Evolutionary conservation across 2,329 filamentous ascomycete genomes (phyloP), one percentile per base, ranked within the genome.

Genomic region (Colletotrichum melonis): DNA sequence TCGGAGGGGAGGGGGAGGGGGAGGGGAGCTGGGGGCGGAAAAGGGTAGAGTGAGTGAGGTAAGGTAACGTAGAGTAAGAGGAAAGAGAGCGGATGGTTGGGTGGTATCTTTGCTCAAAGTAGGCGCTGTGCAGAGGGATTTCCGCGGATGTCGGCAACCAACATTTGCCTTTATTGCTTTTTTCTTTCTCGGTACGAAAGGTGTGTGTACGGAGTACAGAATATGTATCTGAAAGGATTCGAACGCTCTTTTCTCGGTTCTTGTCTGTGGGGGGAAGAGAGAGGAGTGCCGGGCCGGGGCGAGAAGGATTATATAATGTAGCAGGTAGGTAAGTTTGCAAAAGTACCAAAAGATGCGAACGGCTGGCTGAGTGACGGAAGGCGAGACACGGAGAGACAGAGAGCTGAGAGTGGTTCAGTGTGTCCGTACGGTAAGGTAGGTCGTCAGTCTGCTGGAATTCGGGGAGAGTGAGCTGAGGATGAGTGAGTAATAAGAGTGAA

Each of bases 41-140:
- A 26, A 22, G 16, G 22, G 30, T 24, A 54, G 64, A 24, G 57
- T n/a, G 1, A 30, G 16, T 60, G 38, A 42, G 14, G 38, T 42
- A 42, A 42, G 38, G 38, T 60, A 60, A 35, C 32, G 32, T 35
- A 35, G 11, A 35, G 22, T 8, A 3, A n/a, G 16, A 26, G 22
- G 12, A 35, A 22, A 32, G 12, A 60, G 22, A 22, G 28, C 22
- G 57, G 35, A 22, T 60, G 28, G 28, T 35, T 26, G 28, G 59
- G 70, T 73, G 12, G 70, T 73, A 70, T 73, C 69, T 57, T n/a
- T 24, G 42, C 67, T 69, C 67, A 69, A 65, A 65, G 67, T 62
- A 46, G 28, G 24, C 62, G 67, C 35, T 35, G 32, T 72, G 66
- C 69, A 72, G 69, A 72, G 42, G 16, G 38, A 52, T 63, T 52